Base-by-base conservation (phyloP, 2,329 filamentous ascomycete genomes). In the Amauroascus niger region DNA sequence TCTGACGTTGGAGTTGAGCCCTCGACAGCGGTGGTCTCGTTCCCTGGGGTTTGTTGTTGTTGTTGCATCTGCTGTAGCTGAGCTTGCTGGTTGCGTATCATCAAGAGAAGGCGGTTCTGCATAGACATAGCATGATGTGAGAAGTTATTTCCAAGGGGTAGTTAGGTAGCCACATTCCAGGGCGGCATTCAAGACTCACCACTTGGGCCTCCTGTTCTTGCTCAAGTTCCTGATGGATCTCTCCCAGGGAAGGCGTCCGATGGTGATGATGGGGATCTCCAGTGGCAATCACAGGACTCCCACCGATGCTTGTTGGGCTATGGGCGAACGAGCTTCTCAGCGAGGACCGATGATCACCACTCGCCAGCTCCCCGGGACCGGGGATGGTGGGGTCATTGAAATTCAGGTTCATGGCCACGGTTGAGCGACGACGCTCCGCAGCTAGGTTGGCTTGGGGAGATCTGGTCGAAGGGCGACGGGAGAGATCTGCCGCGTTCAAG, bases 401-500 rank as follows among this genome's bases (percentile, higher is more conserved):
- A 56, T 67, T 71, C 35, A 71, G 53, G 55, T 68, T 70, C 59
- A 69, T 65, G 11, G 68, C 66, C 30, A 68, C 67, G 26, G 64
- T 63, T 28, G 72, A 74, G n/a, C 72, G 67, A 55, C 72, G 69
- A 32, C 71, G 67, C 52, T 74, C 72, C 20, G 67, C 63, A 50
- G 57, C 58, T 49, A 63, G 61, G 37, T 58, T 60, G 1, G 60
- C 53, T 24, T 60, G 60, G 2, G 64, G 62, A 8, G 71, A 68
- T 58, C 65, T 67, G 20, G 61, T 64, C 18, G 72, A 71, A 3
- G 67, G 64, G 44, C 70, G 67, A 50, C 65, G 63, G 9, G 79
- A 78, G 60, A 86, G 82, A 26, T 88, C 79, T 49, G 87, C 81
- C 26, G 86, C 84, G 66, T 91, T 91, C 69, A 90, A 79, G 41